Conservation (phyloP, 495 filamentous ascomycete species). For the Xylaria cubensis region DNA sequence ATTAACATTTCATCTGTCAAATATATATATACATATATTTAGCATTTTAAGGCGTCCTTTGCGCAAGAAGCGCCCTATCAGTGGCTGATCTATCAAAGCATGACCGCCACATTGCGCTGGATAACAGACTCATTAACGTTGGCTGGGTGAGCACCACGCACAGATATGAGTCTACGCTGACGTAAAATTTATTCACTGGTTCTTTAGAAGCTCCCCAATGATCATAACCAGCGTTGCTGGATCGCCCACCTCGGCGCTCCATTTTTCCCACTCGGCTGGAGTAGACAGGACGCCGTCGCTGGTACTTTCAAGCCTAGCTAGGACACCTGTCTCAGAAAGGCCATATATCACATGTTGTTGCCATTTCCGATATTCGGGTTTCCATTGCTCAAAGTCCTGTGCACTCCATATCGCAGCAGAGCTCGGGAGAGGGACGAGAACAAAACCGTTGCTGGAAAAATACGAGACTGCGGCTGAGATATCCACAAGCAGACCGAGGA, state of each 20-base stretch:
- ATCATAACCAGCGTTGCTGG: constrained; percentile 5
- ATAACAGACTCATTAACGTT: neutral
- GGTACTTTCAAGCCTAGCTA: neutral
- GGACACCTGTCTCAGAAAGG: neutral
- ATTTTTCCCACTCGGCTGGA: constrained; percentile 20
- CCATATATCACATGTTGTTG: neutral
- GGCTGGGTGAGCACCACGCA: neutral
- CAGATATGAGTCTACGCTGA: neutral
- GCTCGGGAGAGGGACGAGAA: constrained; percentile 19
- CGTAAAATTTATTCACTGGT: neutral
- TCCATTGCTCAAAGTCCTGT: constrained; percentile 10
- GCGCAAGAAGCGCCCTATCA: neutral
- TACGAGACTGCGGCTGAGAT: constrained; percentile 19
- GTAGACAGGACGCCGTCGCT: neutral
- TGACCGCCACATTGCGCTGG: neutral
- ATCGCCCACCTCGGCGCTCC: constrained; percentile 20
- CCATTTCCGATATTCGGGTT: constrained; percentile 7
- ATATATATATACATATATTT: too few relatives aligned
- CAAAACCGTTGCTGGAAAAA: neutral
- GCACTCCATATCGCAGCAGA: constrained; percentile 6
- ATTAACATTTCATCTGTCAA: neutral
- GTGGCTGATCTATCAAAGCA: neutral
- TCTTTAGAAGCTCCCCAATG: constrained; percentile 1
- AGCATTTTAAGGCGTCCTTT: neutral
- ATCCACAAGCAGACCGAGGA: constrained; percentile 21